Conservation (phyloP, 495 filamentous ascomycete genomes). For the Oidiodendron maius region DNA sequence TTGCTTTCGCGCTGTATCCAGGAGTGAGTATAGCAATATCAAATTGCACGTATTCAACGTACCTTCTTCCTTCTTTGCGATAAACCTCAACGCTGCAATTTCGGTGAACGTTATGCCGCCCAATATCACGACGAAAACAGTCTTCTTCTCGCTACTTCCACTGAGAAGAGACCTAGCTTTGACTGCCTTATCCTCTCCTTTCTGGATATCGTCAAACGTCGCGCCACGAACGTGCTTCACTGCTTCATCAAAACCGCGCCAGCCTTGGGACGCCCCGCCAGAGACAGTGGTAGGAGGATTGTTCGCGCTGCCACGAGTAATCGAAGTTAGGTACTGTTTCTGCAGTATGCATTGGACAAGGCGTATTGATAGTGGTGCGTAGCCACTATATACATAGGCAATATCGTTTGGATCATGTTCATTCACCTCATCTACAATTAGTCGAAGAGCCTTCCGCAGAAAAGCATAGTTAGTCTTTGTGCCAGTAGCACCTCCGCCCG, state of each 20-base stretch:
- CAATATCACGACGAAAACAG: constrained; percentile 88
- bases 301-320: constrained; percentile 49
- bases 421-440: constrained; percentile 95
- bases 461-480: constrained; percentile 86
- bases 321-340: constrained; percentile 72
- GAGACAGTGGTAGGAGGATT: constrained; percentile 39
- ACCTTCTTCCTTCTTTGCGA: constrained; percentile 80
- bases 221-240: constrained; percentile 77
- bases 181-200: constrained; percentile 87
- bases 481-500: constrained; percentile 47
- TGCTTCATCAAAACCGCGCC: constrained; percentile 85
- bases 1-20: constrained; percentile 53
- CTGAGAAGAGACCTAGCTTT: constrained; percentile 81
- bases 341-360: constrained; percentile 94
- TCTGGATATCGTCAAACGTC: constrained; percentile 89
- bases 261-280: constrained; percentile 66
- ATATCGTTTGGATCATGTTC: constrained; percentile 96
- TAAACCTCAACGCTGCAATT: constrained; percentile 88
- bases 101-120: constrained; percentile 94
- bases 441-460: constrained; percentile 73
- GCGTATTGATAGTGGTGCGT: constrained; percentile 87
- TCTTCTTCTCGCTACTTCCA: constrained; percentile 68
- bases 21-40: not conserved
- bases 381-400: constrained; percentile 95
- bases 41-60: constrained; percentile 21